Base-by-base conservation (phyloP, 179 eudicot species). In the Camellia oleifera region DNA sequence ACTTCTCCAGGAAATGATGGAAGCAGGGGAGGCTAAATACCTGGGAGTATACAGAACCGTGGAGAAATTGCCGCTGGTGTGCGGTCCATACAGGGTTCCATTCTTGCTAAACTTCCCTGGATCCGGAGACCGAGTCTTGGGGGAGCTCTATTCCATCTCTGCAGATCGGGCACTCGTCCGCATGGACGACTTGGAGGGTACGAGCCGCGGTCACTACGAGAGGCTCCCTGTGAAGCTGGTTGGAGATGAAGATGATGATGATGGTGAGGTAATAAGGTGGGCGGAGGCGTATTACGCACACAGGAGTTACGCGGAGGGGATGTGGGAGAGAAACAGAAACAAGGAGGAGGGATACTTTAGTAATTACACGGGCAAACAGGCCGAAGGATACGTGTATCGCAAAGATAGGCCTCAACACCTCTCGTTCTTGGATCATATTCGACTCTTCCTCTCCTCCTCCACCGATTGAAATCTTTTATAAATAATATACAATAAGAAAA, bases 51-150 rank as follows among this genome's bases (percentile, higher is more conserved):
- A 67, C 70, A 84, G 78, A 0, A 90, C 97, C 2, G 69, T 76
- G 3, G 85, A 83, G 5, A n/a, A 10, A 3, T 85, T 81, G 40
- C 95, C 95, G 11, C 88, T 93, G n/a, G 91, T 93, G 0, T 90
- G 95, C 63, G 97, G 97, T 0, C 97, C 97, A 23, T 91, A 85
- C 83, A 72, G 88, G 61, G 95, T 93, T 4, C 97, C 97, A 15
- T 93, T 91, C 87, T 82, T 93, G n/a, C 87, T 93, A 58, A 87
- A 93, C 72, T 64, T 90, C 60, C 90, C 93, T 0, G 94, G 93
- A 17, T 74, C 57, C 3, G 92, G 91, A 11, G 63, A 87, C 7
- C 83, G 66, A 14, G 92, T 93, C 1, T 79, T 54, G 11, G 97
- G 97, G 1, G 97, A 93, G 84, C 80, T 90, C 0, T 93, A 93